Base-by-base conservation (phyloP, 75 land plant genomes). In the Picea glauca region DNA sequence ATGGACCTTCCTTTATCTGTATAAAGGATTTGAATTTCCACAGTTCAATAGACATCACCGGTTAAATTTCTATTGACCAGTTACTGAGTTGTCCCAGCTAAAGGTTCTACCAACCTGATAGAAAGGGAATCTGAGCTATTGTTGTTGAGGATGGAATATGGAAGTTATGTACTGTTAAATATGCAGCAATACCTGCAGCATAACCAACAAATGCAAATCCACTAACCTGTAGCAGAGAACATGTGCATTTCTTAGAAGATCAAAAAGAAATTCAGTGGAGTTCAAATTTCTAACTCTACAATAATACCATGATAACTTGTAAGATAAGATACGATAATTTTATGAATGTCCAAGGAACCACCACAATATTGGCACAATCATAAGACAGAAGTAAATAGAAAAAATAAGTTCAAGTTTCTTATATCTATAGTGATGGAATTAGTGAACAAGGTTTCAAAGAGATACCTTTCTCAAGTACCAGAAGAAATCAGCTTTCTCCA, bases 401-500 rank as follows among this genome's bases (percentile, higher is more conserved):
- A 62, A 21, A 20, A 18, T 65, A 14, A n/a, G 40, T 75, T 60
- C 46, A 5, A n/a, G 0, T 23, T 33, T 30, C 1, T 8, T 18
- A 20, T 62, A 13, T 62, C 38, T 64, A 78, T 72, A 26, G 15
- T 11, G 11, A 20, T 46, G 21, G 5, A 23, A 78, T 54, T 15
- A 50, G 21, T 77, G 21, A 6, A 40, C 32, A 66, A 8, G 75
- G 38, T 32, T 18, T 73, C 32, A 73, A 66, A 35, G 6, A 54
- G 35, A 43, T 89, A 96, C 99, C 93, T 93, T 98, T 38, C 85
- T 84, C 23, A 98, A 77, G 85, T 98, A 98, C 99, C 99, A 98
- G 81, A 98, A 93, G 88, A 98, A 98, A 83, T 98, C 99, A 7
- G 90, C 91, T 82, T 96, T 98, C 60, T 98, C 99, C 99, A 98